Percentiles rank a stretch among this genome's conserved stretches.
phyloP scores from a whole-genome alignment of 139 green algal genomes.

The Gonium pectorale region DNA sequence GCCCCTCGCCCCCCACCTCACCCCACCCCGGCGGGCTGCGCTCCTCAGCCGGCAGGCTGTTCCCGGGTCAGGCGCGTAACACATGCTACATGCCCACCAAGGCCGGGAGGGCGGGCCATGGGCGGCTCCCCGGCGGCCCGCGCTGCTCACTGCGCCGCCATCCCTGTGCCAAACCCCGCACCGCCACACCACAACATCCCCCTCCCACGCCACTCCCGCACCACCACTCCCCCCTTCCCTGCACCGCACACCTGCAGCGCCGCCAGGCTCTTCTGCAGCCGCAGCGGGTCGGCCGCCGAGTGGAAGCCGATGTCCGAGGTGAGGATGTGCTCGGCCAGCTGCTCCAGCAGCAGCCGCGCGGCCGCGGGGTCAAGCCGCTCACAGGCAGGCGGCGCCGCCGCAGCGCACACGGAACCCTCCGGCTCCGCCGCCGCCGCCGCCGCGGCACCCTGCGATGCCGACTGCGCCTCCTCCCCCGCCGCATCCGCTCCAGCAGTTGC shows the following conservation, averaged over 20 bases:
- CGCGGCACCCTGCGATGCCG: neutral
- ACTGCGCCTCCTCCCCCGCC: too few relatives aligned
- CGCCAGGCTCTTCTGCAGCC: conserved; percentile 30
- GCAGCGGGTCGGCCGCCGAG: conserved; percentile 36
- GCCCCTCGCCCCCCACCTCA: too few relatives aligned
- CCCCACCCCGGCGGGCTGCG: too few relatives aligned
- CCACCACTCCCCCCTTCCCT: neutral
- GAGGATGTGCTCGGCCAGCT: conserved; percentile 41
- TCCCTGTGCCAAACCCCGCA: neutral
- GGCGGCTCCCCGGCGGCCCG: too few relatives aligned
- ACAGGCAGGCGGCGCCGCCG: neutral
- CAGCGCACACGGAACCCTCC: neutral
- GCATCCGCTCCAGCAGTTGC: too few relatives aligned
- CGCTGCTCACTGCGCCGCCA: too few relatives aligned
- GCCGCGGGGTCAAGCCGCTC: neutral
- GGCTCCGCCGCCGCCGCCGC: neutral
- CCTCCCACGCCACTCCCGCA: too few relatives aligned
- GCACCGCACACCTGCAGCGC: conserved; percentile 17
- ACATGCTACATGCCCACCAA: neutral
- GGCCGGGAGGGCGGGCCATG: too few relatives aligned
- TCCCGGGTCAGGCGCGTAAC: neutral
- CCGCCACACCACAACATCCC: neutral
- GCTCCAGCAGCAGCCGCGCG: conserved; percentile 35
- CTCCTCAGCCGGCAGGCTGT: too few relatives aligned
- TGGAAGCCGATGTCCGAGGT: conserved; percentile 25